phyloP scores from a whole-genome alignment of 345 rosid genomes.

The Camelina laxa region DNA sequence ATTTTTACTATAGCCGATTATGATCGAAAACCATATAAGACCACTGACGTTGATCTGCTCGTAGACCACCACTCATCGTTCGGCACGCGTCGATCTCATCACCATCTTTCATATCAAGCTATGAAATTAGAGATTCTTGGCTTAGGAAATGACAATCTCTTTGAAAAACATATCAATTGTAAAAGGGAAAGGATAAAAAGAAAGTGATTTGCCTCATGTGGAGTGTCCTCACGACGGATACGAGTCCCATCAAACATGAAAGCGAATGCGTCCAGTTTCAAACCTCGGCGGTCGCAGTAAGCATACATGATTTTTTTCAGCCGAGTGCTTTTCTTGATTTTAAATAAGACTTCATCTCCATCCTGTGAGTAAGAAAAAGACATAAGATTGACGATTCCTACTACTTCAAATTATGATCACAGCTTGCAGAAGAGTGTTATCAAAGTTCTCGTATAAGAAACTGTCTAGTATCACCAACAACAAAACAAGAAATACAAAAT shows the following conservation, averaged over 20 bases:
- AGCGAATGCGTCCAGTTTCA: conserved; percentile 66
- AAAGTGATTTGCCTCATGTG: conserved; percentile 62
- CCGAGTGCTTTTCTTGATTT: conserved; percentile 77
- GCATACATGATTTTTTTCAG: conserved; percentile 73
- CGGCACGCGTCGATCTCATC: conserved; percentile 70
- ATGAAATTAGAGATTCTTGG: background rate
- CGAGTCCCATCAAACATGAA: conserved; percentile 81
- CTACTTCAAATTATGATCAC: background rate
- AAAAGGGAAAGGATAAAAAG: background rate
- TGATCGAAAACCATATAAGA: conserved; percentile 26
- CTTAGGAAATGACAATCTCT: background rate
- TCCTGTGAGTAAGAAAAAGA: conserved; percentile 43
- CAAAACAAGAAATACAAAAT: background rate
- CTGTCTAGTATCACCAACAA: background rate
- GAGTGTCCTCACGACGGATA: conserved; percentile 74
- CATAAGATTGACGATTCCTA: background rate
- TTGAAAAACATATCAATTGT: background rate
- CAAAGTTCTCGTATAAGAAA: background rate
- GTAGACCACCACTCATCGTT: background rate
- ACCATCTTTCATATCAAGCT: conserved; percentile 89
- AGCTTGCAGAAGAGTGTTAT: background rate
- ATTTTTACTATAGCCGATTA: background rate
- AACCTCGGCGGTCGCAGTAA: conserved; percentile 78
- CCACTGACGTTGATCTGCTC: background rate
- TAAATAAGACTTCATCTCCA: conserved; percentile 81